A percentile compares a stretch with the other conserved stretches of the same genome.
Conservation (phyloP, 2,329 filamentous ascomycete species). For the Colletotrichum tanaceti region DNA sequence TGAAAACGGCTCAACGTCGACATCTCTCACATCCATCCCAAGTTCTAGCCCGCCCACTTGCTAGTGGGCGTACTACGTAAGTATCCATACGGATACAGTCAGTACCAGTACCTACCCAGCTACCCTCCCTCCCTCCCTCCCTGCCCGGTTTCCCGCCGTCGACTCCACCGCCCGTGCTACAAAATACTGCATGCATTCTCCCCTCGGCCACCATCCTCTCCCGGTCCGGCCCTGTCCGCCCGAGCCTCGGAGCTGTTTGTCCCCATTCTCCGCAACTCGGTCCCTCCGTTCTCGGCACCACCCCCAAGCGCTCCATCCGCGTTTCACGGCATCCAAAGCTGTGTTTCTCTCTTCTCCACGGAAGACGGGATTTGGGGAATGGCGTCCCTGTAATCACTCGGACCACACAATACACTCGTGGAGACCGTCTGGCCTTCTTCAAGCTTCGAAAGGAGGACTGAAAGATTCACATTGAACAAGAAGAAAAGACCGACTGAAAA, state of each 20-base stretch:
- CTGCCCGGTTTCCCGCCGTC: background rate
- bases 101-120: too few species aligned
- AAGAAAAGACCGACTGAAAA: conserved; percentile 14
- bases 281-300: conserved; percentile 17
- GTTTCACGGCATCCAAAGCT: conserved; percentile 13
- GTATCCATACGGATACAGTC: background rate
- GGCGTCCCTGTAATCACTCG: background rate
- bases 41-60: conserved; percentile 3
- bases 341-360: background rate
- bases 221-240: conserved; percentile 6
- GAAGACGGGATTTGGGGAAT: background rate
- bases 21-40: conserved; percentile 4
- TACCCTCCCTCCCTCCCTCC: background rate
- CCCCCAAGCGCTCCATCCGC: conserved; percentile 13
- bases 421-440: background rate
- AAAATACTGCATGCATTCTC: background rate
- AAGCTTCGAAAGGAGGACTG: background rate
- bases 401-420: background rate
- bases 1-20: conserved; percentile 18
- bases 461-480: conserved; percentile 15
- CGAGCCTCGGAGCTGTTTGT: conserved; percentile 4
- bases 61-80: too few species aligned
- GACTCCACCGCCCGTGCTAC: conserved; percentile 17
- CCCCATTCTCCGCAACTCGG: conserved; percentile 28
- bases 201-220: conserved; percentile 4